Base-by-base conservation (phyloP, 2,329 filamentous ascomycete species). In the Coniochaeta hoffmannii region DNA sequence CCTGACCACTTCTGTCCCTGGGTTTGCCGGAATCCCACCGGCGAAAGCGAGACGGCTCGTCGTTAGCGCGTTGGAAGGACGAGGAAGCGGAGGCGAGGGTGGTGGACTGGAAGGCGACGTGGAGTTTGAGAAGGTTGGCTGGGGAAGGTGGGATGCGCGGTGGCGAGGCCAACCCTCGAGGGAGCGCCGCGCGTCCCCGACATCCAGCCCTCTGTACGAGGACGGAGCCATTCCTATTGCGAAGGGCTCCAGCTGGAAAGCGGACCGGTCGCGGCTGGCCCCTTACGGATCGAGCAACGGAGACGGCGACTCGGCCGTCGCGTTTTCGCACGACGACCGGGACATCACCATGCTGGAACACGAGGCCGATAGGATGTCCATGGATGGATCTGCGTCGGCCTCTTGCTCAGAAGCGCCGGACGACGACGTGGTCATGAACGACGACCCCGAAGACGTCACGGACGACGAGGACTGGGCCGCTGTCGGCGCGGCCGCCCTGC, bases 381-480 rank as follows among this genome's bases (percentile, higher is more conserved):
- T 88, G 65, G 86, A 89, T 58, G 81, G 83, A 44, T 84, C 81
- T 15, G 81, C 74, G 55, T 89, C 86, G 53, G 86, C 83, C 52
- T 91, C 89, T 12, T 91, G 88, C 66, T 90, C 87, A 31, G 88
- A 90, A 64, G 87, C 86, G 17, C 81, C 82, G 41, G 83, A 85
- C 55, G 86, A 88, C 57, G 81, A 85, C 58, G 76, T 66, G 62
- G 78, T 69, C 72, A 82, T 86, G 75, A 85, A 86, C 63, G 87
- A 90, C 63, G 88, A 95, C 66, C 84, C 89, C 58, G 86, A 88
- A 61, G 90, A 96, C 66, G 82, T 89, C 57, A 97, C 94, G 24
- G 94, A 97, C 68, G 90, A 97, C 68, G 93, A 97, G 71, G 92
- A 97, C 72, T 97, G 93, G 92, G 90, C 89, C 50, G 85, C 88